These are phyloP conservation scores for Tricharina praecox DNA, from an alignment of 495 filamentous ascomycete genomes.

Conservation along the genomic window DNA sequence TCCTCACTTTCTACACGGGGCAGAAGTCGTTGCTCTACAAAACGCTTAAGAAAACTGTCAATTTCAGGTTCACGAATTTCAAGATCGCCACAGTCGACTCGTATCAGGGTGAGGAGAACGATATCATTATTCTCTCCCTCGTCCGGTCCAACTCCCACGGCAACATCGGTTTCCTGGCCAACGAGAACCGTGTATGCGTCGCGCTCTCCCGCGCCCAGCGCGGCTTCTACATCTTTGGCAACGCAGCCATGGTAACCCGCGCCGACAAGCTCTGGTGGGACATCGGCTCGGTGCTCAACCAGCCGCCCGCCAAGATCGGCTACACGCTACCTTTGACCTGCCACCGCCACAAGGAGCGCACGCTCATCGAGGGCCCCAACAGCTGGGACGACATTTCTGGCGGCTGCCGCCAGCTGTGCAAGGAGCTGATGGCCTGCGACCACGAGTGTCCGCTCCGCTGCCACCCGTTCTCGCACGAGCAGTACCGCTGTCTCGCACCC, in stretches of 20 bases:
- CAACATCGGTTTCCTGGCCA: constrained; percentile 26
- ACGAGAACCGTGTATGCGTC: constrained; percentile 70
- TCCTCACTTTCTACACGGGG: constrained; percentile 84
- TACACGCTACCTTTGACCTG: constrained; percentile 28
- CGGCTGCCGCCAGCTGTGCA: constrained; percentile 41
- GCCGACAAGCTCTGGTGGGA: constrained; percentile 29
- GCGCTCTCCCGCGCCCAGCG: constrained; percentile 71
- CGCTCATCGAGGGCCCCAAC: constrained; percentile 32
- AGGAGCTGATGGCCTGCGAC: constrained; percentile 31
- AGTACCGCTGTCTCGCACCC: constrained; percentile 10
- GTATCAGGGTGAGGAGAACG: constrained; percentile 91
- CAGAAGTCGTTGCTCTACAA: constrained; percentile 51
- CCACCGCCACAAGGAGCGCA: constrained; percentile 26
- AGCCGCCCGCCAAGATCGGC: constrained; percentile 24
- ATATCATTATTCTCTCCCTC: constrained; percentile 65
- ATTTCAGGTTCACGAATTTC: constrained; percentile 34
- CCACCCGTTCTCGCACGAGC: constrained; percentile 30
- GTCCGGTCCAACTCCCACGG: constrained; percentile 48
- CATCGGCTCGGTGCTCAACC: constrained; percentile 19
- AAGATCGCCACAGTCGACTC: constrained; percentile 78
- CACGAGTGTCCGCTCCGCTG: constrained; percentile 34
- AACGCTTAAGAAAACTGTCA: constrained; percentile 34
- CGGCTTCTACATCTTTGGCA: constrained; percentile 81
- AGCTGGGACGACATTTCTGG: constrained; percentile 36
- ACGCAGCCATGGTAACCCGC: constrained; percentile 39